phyloP scores from a whole-genome alignment of 495 filamentous ascomycete genomes.

The Collariella sp. region DNA sequence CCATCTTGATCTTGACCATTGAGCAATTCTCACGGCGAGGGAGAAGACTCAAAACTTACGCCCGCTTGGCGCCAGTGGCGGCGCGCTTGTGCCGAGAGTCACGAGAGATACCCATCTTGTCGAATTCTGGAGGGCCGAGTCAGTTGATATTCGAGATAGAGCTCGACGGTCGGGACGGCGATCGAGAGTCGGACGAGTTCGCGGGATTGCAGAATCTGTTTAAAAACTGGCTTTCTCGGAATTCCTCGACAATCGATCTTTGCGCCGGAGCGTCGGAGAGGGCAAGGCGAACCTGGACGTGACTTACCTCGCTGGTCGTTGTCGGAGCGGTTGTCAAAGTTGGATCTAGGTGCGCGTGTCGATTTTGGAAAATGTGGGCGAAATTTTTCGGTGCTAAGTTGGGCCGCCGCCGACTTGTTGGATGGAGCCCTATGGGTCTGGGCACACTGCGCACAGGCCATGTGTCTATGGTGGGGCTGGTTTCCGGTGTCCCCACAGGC shows the following conservation, averaged over 20 bases:
- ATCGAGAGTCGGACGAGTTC: not conserved
- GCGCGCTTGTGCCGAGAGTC: slow-evolving; percentile 99
- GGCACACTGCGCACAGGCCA: not conserved
- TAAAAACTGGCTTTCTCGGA: not conserved
- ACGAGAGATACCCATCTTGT: slow-evolving; percentile 95
- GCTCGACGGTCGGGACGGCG: slow-evolving; percentile 2
- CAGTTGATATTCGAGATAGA: slow-evolving; percentile 7
- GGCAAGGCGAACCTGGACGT: slow-evolving; percentile 1
- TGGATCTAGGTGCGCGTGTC: slow-evolving; percentile 10
- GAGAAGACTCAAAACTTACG: slow-evolving; percentile 29
- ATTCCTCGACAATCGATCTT: not conserved
- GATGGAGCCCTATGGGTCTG: slow-evolving; percentile 9
- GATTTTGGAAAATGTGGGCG: slow-evolving; percentile 32
- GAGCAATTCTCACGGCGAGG: not conserved
- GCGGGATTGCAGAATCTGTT: not conserved
- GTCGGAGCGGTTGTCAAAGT: slow-evolving; percentile 16
- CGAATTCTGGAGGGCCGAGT: slow-evolving; percentile 29
- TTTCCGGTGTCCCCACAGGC: not conserved
- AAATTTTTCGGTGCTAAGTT: slow-evolving; percentile 25
- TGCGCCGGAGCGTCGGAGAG: not conserved
- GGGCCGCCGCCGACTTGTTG: slow-evolving; percentile 12
- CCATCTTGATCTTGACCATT: not conserved
- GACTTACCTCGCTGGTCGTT: slow-evolving; percentile 23
- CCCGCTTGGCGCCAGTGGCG: slow-evolving; percentile 92
- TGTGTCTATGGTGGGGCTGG: not conserved